Percentiles rank a stretch among this genome's conserved stretches.
Evolutionary conservation across 2,329 filamentous ascomycete genomes (phyloP).

Genomic region (Hirsutella rhossiliensis): DNA sequence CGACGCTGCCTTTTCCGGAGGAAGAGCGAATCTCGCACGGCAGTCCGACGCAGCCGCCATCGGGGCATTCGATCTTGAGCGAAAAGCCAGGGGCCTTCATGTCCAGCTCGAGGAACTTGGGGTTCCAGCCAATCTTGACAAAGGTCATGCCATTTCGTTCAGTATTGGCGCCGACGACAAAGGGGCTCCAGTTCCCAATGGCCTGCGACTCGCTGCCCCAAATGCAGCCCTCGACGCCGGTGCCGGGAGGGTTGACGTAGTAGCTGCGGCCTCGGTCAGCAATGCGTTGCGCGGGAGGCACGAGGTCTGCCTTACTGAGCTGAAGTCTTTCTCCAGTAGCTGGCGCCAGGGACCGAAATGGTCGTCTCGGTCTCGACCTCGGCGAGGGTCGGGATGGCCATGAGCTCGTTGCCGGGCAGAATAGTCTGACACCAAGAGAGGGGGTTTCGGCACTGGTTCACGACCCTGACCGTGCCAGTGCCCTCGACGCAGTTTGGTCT

Average conservation of each 20-base stretch:
- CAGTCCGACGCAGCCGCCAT: conserved; percentile 55
- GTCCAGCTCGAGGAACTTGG: conserved; percentile 55
- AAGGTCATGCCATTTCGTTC: conserved; percentile 53
- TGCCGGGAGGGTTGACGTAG: conserved; percentile 68
- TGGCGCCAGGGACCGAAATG: conserved; percentile 57
- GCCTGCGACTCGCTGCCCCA: conserved; percentile 56
- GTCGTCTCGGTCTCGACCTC: conserved; percentile 33
- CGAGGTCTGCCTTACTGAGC: conserved; percentile 49
- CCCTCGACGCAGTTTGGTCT: conserved; percentile 60
- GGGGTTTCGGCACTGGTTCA: conserved; percentile 50
- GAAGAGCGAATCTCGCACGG: conserved; percentile 61
- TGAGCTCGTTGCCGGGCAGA: conserved; percentile 66
- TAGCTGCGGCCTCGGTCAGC: conserved; percentile 38
- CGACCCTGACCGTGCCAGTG: conserved; percentile 49
- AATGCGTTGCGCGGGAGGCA: background rate
- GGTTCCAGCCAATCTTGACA: conserved; percentile 68
- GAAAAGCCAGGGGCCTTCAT: conserved; percentile 55
- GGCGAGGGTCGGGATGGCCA: conserved; percentile 70
- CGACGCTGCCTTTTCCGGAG: conserved; percentile 44
- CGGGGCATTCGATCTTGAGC: conserved; percentile 57
- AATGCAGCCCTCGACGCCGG: conserved; percentile 50
- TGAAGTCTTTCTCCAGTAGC: conserved; percentile 61
- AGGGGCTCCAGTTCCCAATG: conserved; percentile 66
- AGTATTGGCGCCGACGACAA: conserved; percentile 65
- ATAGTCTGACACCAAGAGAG: conserved; percentile 73